phyloP scores from a whole-genome alignment of 1,284 basidiomycete species.

The Sporisorium sorghi region DNA sequence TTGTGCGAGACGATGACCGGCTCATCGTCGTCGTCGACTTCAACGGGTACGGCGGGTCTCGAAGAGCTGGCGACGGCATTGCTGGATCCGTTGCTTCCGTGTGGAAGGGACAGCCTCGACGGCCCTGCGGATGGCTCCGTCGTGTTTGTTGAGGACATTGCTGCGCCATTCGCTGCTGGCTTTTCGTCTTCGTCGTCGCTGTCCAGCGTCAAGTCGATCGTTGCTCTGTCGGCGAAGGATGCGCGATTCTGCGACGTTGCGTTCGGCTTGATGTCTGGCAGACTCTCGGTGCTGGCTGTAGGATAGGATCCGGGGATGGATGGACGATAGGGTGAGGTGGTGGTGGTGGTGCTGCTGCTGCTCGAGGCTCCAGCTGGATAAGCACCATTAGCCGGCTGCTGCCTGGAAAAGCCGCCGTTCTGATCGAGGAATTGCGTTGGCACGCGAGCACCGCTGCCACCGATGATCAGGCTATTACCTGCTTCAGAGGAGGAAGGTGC shows the following conservation, averaged over 20 bases:
- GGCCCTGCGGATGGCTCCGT: neutral
- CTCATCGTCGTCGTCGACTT: constrained; percentile 58
- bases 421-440: constrained; percentile 55
- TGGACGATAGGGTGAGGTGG: neutral
- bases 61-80: neutral
- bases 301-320: constrained; percentile 22
- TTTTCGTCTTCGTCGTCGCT: constrained; percentile 43
- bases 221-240: neutral
- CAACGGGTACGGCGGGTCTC: constrained; percentile 2
- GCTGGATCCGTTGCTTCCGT: constrained; percentile 1
- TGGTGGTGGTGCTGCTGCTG: too few species aligned
- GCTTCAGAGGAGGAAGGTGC: neutral
- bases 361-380: neutral
- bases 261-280: neutral
- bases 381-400: neutral
- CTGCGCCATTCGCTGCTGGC: constrained; percentile 4
- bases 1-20: constrained; percentile 52
- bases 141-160: neutral
- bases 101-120: constrained; percentile 6
- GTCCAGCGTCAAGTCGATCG: constrained; percentile 47
- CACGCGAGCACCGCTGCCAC: constrained; percentile 60
- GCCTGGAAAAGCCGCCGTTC: constrained; percentile 40
- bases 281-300: neutral
- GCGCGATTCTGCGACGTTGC: neutral
- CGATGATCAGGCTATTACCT: constrained; percentile 30